A percentile compares a stretch with the other conserved stretches of the same genome.
phyloP scores from a whole-genome alignment of 306 rosid species.

The Crataegus laevigata region DNA sequence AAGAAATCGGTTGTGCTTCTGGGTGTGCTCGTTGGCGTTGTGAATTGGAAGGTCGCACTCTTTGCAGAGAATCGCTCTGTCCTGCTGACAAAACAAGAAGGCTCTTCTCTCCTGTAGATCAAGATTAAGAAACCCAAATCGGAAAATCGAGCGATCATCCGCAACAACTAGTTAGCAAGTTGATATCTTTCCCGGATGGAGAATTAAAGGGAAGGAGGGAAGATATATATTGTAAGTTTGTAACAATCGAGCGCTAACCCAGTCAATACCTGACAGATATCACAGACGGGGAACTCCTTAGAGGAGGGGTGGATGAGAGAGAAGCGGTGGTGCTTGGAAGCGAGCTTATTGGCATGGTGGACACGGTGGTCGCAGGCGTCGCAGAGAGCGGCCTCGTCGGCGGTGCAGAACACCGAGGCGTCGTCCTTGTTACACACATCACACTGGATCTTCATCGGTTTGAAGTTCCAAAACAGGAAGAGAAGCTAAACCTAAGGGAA shows the following conservation, averaged over 20 bases:
- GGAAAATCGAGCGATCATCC: background rate
- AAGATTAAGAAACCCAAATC: constrained; percentile 1
- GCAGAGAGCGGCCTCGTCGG: constrained; percentile 94
- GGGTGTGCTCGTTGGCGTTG: constrained; percentile 61
- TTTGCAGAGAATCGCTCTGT: constrained; percentile 76
- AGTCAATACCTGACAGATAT: constrained; percentile 55
- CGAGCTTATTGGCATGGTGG: constrained; percentile 94
- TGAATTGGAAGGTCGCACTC: constrained; percentile 77
- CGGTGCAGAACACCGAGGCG: constrained; percentile 80
- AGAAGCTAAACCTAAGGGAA: background rate
- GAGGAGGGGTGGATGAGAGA: constrained; percentile 59
- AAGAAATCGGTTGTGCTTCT: constrained; percentile 73
- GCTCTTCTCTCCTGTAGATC: constrained; percentile 58
- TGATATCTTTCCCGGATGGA: background rate
- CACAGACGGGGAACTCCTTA: constrained; percentile 52
- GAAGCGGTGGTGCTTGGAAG: constrained; percentile 87
- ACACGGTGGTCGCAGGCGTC: constrained; percentile 74
- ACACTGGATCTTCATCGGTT: constrained; percentile 81
- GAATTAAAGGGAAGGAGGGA: background rate
- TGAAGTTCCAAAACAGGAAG: background rate
- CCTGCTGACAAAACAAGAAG: constrained; percentile 79
- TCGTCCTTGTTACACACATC: constrained; percentile 68
- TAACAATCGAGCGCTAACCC: background rate
- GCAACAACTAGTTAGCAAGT: no score
- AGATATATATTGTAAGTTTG: background rate